phyloP scores from a whole-genome alignment of 306 rosid species.

The Psophocarpus tetragonolobus region DNA sequence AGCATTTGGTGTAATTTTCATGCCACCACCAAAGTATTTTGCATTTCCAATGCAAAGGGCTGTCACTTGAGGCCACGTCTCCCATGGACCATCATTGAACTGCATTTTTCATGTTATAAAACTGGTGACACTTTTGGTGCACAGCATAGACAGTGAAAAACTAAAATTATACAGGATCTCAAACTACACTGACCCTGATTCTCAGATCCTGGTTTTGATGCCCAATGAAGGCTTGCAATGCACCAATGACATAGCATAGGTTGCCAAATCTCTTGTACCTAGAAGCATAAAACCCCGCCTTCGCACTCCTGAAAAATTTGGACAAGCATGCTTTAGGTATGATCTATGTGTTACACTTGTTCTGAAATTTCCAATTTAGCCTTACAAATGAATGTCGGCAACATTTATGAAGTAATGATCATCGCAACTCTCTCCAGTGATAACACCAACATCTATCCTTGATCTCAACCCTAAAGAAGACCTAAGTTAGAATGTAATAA shows the following conservation, averaged over 20 bases:
- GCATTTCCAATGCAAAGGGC: constrained; percentile 90
- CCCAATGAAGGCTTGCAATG: constrained; percentile 88
- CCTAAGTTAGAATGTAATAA: constrained; percentile 29
- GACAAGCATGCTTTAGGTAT: constrained; percentile 13
- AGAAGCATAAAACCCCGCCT: constrained; percentile 89
- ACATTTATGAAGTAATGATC: constrained; percentile 83
- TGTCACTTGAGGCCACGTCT: constrained; percentile 69
- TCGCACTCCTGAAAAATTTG: constrained; percentile 76
- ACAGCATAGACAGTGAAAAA: constrained; percentile 9
- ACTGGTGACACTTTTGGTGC: neutral
- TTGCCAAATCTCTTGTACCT: constrained; percentile 87
- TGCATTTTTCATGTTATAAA: constrained; percentile 40
- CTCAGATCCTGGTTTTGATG: constrained; percentile 77
- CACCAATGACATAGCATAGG: constrained; percentile 86
- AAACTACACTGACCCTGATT: constrained; percentile 65
- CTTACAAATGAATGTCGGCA: constrained; percentile 97
- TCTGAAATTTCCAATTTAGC: constrained; percentile 40
- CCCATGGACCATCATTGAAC: constrained; percentile 88
- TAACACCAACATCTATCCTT: constrained; percentile 72
- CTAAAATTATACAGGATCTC: neutral
- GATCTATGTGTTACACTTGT: constrained; percentile 20
- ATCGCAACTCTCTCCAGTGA: constrained; percentile 57
- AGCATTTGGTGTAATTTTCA: constrained; percentile 90
- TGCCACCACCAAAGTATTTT: constrained; percentile 96
- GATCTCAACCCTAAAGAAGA: constrained; percentile 71